phyloP scores from a whole-genome alignment of 257 asterid species.

The Penstemon newberryi region DNA sequence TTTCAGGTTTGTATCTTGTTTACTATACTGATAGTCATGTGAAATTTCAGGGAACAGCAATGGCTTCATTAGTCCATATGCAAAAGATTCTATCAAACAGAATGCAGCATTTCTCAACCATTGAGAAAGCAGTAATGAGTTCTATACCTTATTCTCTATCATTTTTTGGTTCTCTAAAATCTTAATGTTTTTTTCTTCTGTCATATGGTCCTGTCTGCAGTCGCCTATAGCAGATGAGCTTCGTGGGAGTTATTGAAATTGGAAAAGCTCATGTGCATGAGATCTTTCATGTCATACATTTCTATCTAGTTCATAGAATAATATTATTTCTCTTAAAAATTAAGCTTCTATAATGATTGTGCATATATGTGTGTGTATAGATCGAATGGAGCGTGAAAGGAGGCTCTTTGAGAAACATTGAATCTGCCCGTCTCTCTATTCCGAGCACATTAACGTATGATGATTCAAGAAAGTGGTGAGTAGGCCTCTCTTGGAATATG shows the following conservation, averaged over 20 bases:
- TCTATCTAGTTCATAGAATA: constrained; percentile 1
- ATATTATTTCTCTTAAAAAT: constrained; percentile 1
- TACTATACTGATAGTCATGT: constrained; percentile 26
- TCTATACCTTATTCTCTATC: constrained; percentile 13
- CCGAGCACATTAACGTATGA: constrained; percentile 85
- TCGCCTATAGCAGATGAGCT: constrained; percentile 16
- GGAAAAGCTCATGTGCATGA: not conserved
- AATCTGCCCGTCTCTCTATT: constrained; percentile 88
- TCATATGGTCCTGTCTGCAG: constrained; percentile 5
- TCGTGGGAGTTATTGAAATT: not conserved
- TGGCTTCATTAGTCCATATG: constrained; percentile 88
- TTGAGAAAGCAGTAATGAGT: constrained; percentile 83
- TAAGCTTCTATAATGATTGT: constrained; percentile 14
- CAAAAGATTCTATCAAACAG: constrained; percentile 87
- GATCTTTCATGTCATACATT: not conserved
- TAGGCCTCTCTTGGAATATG: constrained; percentile 5
- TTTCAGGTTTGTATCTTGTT: not conserved
- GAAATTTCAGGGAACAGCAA: constrained; percentile 85
- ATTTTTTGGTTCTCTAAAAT: constrained; percentile 15
- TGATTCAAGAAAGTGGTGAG: constrained; percentile 81
- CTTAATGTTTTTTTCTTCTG: not conserved
- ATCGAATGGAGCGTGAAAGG: constrained; percentile 97
- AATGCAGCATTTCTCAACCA: constrained; percentile 77
- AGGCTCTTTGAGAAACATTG: constrained; percentile 82
- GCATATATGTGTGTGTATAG: constrained; percentile 36